Percentiles rank a stretch among this genome's conserved stretches.
phyloP scores from a whole-genome alignment of 164 flowering plant genomes.

The Annona cherimola region DNA sequence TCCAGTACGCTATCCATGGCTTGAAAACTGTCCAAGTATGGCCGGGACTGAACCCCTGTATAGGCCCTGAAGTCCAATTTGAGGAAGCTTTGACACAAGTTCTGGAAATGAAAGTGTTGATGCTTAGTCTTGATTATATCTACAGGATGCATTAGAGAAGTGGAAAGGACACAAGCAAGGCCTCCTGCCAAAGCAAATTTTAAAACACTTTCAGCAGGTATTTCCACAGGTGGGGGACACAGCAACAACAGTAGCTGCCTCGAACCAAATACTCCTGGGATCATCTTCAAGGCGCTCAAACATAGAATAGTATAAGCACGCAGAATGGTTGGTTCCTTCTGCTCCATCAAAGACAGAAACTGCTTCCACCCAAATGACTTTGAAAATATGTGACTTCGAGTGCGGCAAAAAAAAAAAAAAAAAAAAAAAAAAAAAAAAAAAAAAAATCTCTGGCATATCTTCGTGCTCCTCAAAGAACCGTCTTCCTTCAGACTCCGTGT shows the following conservation, averaged over 20 bases:
- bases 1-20: no score
- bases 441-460: no score
- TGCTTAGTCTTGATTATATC: constrained; percentile 97
- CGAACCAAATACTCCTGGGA: constrained; percentile 90
- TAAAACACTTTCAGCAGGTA: constrained; percentile 87
- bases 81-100: no score
- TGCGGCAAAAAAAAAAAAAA: constrained; percentile 72
- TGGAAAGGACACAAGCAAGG: constrained; percentile 84
- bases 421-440: no score
- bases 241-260: constrained; percentile 93
- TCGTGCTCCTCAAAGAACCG: no score
- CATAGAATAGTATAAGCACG: constrained; percentile 95
- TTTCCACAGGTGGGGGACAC: constrained; percentile 88
- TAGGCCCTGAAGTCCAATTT: no score
- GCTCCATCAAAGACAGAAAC: constrained; percentile 89
- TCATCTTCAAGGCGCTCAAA: constrained; percentile 87
- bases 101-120: constrained; percentile 86
- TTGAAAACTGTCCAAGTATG: no score
- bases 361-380: constrained; percentile 98
- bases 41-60: no score
- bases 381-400: constrained; percentile 80
- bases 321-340: constrained; percentile 92
- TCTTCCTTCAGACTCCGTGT: no score
- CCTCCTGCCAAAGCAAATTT: constrained; percentile 97
- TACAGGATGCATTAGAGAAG: constrained; percentile 75